Evolutionary conservation across 2,329 filamentous ascomycete genomes (phyloP), one percentile per base, ranked within the genome.

Genomic region (Diatrype stigma): DNA sequence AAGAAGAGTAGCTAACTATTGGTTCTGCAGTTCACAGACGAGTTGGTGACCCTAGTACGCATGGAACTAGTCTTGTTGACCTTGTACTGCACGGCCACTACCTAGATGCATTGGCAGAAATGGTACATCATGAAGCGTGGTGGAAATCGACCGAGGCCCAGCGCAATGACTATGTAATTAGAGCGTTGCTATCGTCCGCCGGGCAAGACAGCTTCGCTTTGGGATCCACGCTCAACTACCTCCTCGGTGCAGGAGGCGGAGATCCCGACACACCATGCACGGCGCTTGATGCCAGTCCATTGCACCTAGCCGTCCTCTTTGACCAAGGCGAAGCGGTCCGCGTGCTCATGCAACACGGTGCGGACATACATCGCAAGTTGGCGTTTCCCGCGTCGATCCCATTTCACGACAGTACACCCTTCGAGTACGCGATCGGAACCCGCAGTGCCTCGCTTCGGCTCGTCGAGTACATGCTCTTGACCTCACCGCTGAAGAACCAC

Each of bases 381-480:
- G 19, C n/a, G 10, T 14, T 40, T 22, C 16, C 38, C 47, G 17
- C 30, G 14, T 14, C 17, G n/a, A 45, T 22, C 11, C 46, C 22
- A 42, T 58, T 46, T 12, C 51, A 52, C 22, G 51, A 54, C 26
- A 52, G 52, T 21, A 58, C 57, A 12, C 57, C 58, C 22, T 45
- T 62, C 8, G 54, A 49, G 42, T 62, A 54, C 50, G 58, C 58
- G 7, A 60, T 62, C 23, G 37, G 47, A 2, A 23, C 21, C 12
- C 40, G 22, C 8, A 50, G 45, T 28, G 50, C 51, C n/a, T 45
- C 53, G 10, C 1, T 52, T 7, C 16, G 17, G 5, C 28, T 50
- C 4, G 37, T 56, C 17, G 10, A 34, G 14, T 12, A 26, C 14
- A 37, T 59, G 19, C 23, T 60, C 10, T 3, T 28, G 12, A n/a